phyloP scores from a whole-genome alignment of 2,329 filamentous ascomycete genomes.

The Talaromyces amestolkiae region DNA sequence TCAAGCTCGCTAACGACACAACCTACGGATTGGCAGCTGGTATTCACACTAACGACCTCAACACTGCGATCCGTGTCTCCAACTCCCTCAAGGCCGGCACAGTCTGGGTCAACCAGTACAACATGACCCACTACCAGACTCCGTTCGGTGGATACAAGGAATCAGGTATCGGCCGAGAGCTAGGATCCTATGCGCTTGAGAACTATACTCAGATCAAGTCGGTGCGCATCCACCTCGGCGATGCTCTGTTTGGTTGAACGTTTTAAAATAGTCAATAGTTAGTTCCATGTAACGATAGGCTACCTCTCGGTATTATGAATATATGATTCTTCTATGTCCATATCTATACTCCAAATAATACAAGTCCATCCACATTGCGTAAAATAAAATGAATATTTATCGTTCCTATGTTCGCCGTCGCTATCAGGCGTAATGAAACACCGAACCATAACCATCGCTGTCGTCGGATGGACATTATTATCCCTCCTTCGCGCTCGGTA shows the following conservation, averaged over 20 bases:
- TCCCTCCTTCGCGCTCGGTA: not conserved
- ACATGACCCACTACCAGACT: constrained; percentile 56
- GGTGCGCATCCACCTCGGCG: constrained; percentile 45
- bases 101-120: constrained; percentile 69
- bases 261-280: not conserved
- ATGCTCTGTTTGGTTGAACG: constrained; percentile 45
- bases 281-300: not conserved
- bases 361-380: not conserved
- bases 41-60: constrained; percentile 73
- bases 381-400: not conserved
- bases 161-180: constrained; percentile 45
- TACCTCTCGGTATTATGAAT: not conserved
- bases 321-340: not conserved
- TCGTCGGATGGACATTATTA: not conserved
- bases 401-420: not conserved
- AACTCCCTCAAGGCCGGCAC: constrained; percentile 67
- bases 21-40: constrained; percentile 75
- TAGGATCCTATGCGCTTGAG: constrained; percentile 49
- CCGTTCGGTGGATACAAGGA: constrained; percentile 48
- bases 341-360: not conserved
- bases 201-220: constrained; percentile 53
- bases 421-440: not conserved
- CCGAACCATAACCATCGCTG: not conserved
- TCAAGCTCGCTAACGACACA: constrained; percentile 69
- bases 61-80: constrained; percentile 74